A percentile compares a stretch with the other conserved stretches of the same genome.
Conservation (phyloP, 495 filamentous ascomycete species). For the Talaromyces stipitatus region DNA sequence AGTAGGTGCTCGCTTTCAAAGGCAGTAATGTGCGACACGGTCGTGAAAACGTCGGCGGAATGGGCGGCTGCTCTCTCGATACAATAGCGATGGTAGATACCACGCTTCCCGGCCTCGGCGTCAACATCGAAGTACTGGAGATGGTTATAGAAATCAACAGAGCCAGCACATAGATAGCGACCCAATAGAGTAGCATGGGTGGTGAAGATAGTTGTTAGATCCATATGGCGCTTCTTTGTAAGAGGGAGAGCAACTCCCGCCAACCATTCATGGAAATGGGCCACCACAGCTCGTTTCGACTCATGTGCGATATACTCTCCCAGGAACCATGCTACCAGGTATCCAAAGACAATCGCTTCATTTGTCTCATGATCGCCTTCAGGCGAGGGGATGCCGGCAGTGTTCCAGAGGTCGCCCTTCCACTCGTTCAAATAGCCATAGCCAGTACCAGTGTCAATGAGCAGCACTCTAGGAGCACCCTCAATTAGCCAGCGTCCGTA, state of each 20-base stretch:
- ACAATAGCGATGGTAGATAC: constrained; percentile 98
- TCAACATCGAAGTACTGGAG: constrained; percentile 96
- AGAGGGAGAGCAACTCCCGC: constrained; percentile 93
- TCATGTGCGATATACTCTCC: constrained; percentile 97
- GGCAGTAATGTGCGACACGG: constrained; percentile 95
- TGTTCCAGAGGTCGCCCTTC: constrained; percentile 94
- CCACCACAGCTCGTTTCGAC: constrained; percentile 80
- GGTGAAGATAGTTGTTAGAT: constrained; percentile 97
- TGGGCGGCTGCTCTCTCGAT: constrained; percentile 92
- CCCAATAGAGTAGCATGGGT: constrained; percentile 94
- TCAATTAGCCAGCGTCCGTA: constrained; percentile 98
- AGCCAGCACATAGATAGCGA: constrained; percentile 92
- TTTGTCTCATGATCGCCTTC: constrained; percentile 92
- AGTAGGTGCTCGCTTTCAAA: constrained; percentile 96
- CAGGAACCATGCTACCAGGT: constrained; percentile 95
- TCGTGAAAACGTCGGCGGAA: constrained; percentile 92
- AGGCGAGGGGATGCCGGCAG: constrained; percentile 84
- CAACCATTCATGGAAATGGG: constrained; percentile 98
- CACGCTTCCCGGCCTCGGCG: constrained; percentile 92
- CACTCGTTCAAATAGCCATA: constrained; percentile 91
- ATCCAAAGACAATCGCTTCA: constrained; percentile 95
- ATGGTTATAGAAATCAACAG: constrained; percentile 99
- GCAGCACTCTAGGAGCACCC: constrained; percentile 83
- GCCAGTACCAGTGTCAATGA: constrained; percentile 91
- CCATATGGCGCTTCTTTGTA: constrained; percentile 86